These are phyloP conservation scores for Sphaceloma murrayae DNA, from an alignment of 2,329 filamentous ascomycete genomes.

Conservation along the genomic window DNA sequence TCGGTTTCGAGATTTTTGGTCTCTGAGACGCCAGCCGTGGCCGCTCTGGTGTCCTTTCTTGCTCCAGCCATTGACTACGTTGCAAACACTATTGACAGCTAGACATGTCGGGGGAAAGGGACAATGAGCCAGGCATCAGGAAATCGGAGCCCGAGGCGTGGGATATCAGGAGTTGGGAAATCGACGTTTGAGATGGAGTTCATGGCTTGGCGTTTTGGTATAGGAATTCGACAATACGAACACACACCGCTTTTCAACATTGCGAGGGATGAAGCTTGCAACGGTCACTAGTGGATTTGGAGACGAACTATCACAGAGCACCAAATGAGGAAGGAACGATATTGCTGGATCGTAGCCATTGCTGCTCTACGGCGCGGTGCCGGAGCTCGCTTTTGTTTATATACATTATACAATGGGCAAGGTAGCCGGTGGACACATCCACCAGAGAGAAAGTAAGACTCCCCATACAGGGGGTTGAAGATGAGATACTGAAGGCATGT, in stretches of 20 bases:
- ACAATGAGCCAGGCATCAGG: too few species aligned
- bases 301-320: too few species aligned
- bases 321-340: too few species aligned
- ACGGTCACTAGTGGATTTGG: too few species aligned
- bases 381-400: slow-evolving; percentile 8
- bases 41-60: background rate
- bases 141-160: too few species aligned
- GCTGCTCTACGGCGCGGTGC: slow-evolving; percentile 9
- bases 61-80: background rate
- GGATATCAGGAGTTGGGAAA: too few species aligned
- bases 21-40: background rate
- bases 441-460: background rate
- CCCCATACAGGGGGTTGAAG: background rate
- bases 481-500: slow-evolving; percentile 1
- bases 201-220: slow-evolving; percentile 9
- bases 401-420: slow-evolving; percentile 15
- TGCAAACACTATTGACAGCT: background rate
- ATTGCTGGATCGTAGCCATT: slow-evolving; percentile 5
- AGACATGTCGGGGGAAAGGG: too few species aligned
- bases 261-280: background rate
- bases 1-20: slow-evolving; percentile 14
- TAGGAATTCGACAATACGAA: background rate
- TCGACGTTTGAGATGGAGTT: background rate
- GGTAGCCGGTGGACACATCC: background rate
- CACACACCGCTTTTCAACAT: too few species aligned